Percentiles rank a stretch among this genome's conserved stretches.
These are phyloP conservation scores for Phoma sp. DNA, from an alignment of 2,329 filamentous ascomycete genomes.

Conservation along the genomic window DNA sequence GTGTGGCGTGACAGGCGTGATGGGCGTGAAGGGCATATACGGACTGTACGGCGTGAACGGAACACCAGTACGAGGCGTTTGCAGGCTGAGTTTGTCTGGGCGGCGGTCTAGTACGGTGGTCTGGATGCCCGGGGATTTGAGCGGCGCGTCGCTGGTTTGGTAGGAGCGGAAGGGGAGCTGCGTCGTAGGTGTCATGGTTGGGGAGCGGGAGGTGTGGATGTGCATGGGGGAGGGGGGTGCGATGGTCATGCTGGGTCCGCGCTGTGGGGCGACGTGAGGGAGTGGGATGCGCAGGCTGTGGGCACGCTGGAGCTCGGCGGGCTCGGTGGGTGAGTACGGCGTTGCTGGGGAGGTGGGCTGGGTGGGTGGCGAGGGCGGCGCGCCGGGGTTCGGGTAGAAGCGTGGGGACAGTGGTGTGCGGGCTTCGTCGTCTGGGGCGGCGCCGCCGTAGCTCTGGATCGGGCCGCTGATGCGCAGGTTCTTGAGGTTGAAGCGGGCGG, in stretches of 20 bases:
- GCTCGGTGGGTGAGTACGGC: constrained; percentile 42
- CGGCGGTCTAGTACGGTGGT: constrained; percentile 53
- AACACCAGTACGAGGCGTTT: constrained; percentile 62
- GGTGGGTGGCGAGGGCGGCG: constrained; percentile 60
- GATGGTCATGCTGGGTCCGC: background rate
- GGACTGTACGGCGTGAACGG: constrained; percentile 77
- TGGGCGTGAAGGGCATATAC: constrained; percentile 79
- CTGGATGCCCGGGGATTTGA: constrained; percentile 45
- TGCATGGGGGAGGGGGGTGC: constrained; percentile 2
- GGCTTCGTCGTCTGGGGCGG: constrained; percentile 54
- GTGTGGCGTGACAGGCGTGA: constrained; percentile 78
- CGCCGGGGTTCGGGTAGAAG: constrained; percentile 59
- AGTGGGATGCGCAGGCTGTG: constrained; percentile 45
- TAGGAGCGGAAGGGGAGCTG: constrained; percentile 48
- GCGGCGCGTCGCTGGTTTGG: constrained; percentile 20
- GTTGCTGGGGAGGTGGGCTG: constrained; percentile 44
- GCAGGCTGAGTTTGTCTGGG: constrained; percentile 36
- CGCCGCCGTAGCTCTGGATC: constrained; percentile 53
- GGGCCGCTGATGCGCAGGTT: constrained; percentile 66
- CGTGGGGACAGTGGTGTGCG: constrained; percentile 63
- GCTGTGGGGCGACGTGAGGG: constrained; percentile 20
- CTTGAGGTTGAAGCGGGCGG: constrained; percentile 55
- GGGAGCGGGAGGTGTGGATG: constrained; percentile 5
- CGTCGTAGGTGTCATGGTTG: background rate
- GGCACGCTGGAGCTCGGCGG: constrained; percentile 47